Conservation (phyloP, 495 filamentous ascomycete genomes). For the Penicillium canescens region DNA sequence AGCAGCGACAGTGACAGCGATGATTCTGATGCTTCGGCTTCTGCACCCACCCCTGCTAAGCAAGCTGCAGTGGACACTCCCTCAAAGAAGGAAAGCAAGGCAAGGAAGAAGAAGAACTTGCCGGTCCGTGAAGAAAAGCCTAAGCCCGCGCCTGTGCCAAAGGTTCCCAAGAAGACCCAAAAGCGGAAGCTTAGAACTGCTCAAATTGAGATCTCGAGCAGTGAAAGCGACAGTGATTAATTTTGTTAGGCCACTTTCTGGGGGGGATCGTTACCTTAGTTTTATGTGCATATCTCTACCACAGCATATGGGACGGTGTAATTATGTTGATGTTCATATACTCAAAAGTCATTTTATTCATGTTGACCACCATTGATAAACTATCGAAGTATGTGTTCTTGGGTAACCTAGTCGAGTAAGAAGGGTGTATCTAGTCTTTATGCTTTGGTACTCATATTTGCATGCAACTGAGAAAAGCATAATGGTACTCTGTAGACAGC, state of each 20-base stretch:
- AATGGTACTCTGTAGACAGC: too few relatives aligned
- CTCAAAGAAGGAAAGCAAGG: constrained; percentile 2
- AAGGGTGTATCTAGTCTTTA: background rate
- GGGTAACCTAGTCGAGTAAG: too few relatives aligned
- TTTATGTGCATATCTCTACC: constrained; percentile 19
- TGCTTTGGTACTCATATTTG: too few relatives aligned
- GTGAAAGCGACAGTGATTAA: constrained; percentile 33
- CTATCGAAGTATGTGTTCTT: background rate
- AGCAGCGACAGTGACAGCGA: constrained; percentile 20
- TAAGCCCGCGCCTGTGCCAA: background rate
- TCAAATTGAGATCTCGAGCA: constrained; percentile 31
- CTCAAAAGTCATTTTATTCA: constrained; percentile 10
- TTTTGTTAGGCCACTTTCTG: background rate
- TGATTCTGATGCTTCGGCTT: constrained; percentile 13
- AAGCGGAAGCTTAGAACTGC: constrained; percentile 29
- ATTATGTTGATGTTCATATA: constrained; percentile 6
- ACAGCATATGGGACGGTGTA: constrained; percentile 17
- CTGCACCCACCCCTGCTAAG: background rate
- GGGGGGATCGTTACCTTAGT: background rate
- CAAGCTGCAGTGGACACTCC: background rate
- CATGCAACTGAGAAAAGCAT: too few relatives aligned
- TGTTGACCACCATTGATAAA: background rate
- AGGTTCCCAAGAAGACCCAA: constrained; percentile 30
- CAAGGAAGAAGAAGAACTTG: constrained; percentile 11
- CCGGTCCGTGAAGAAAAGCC: background rate